These are phyloP conservation scores for Fusarium musae DNA, from an alignment of 2,329 filamentous ascomycete genomes.

Conservation along the genomic window DNA sequence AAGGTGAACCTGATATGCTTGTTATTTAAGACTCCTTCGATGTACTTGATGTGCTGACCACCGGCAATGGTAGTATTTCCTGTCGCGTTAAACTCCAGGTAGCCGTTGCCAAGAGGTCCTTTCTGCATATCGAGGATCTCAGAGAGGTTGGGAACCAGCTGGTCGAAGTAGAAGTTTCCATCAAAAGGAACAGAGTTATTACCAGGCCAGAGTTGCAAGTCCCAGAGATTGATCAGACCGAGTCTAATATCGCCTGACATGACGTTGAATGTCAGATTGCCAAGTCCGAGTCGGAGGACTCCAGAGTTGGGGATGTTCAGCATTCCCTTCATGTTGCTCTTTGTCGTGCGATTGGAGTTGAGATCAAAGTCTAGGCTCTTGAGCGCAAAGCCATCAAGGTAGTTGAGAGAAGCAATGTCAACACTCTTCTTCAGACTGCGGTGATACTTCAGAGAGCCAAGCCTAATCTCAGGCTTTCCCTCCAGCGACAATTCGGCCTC, in stretches of 20 bases:
- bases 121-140: slow-evolving; percentile 53
- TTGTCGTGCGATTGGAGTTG: slow-evolving; percentile 49
- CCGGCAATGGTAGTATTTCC: slow-evolving; percentile 56
- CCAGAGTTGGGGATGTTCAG: slow-evolving; percentile 59
- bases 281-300: slow-evolving; percentile 55
- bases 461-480: slow-evolving; percentile 51
- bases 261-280: slow-evolving; percentile 59
- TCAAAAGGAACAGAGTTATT: slow-evolving; percentile 56
- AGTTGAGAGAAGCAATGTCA: slow-evolving; percentile 52
- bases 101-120: slow-evolving; percentile 51
- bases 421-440: slow-evolving; percentile 56
- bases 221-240: slow-evolving; percentile 52
- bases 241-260: slow-evolving; percentile 53
- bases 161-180: slow-evolving; percentile 55
- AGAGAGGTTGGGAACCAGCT: slow-evolving; percentile 55
- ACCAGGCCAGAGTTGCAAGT: slow-evolving; percentile 54
- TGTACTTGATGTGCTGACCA: slow-evolving; percentile 55
- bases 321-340: slow-evolving; percentile 56
- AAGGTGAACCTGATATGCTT: slow-evolving; percentile 51
- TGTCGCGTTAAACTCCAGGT: slow-evolving; percentile 54
- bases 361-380: slow-evolving; percentile 53
- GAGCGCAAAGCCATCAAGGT: slow-evolving; percentile 53
- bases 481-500: slow-evolving; percentile 52
- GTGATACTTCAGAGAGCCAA: slow-evolving; percentile 53
- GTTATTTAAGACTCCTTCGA: slow-evolving; percentile 56